Conservation (phyloP, 83 land plant genomes). For the Picea engelmannii region DNA sequence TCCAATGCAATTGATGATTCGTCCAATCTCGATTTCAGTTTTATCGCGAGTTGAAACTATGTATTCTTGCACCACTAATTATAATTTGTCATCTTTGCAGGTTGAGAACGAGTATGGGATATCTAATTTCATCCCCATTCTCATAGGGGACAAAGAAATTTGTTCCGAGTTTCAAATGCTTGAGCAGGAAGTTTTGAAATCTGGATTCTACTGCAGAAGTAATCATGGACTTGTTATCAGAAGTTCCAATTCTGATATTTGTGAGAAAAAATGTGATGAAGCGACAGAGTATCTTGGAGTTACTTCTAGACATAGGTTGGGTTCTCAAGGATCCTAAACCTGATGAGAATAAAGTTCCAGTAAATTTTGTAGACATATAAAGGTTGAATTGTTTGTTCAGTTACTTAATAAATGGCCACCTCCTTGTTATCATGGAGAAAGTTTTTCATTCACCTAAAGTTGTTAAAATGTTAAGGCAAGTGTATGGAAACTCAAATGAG, state of each 20-base stretch:
- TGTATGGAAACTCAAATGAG: neutral
- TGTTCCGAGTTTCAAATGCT: constrained; percentile 54
- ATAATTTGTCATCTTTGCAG: constrained; percentile 18
- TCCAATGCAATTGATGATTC: too few relatives aligned
- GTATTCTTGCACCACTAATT: neutral
- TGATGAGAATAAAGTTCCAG: constrained; percentile 18
- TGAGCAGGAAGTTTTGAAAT: constrained; percentile 24
- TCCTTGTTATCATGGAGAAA: constrained; percentile 18
- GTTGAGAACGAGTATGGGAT: constrained; percentile 64
- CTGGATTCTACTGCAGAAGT: constrained; percentile 11
- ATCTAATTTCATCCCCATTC: constrained; percentile 68
- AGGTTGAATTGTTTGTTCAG: constrained; percentile 44
- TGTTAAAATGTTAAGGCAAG: neutral
- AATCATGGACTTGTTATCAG: neutral
- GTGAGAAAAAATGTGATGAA: constrained; percentile 20
- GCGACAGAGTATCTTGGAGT: constrained; percentile 35
- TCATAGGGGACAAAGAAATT: constrained; percentile 42
- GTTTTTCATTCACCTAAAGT: constrained; percentile 17
- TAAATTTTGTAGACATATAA: constrained; percentile 28
- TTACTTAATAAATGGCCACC: constrained; percentile 25
- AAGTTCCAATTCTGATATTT: neutral
- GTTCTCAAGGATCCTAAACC: constrained; percentile 40
- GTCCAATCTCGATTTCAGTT: too few relatives aligned
- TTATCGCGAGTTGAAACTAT: neutral
- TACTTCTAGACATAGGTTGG: constrained; percentile 68